phyloP scores from a whole-genome alignment of 805 yeast species.

The Komagataella ulmi region DNA sequence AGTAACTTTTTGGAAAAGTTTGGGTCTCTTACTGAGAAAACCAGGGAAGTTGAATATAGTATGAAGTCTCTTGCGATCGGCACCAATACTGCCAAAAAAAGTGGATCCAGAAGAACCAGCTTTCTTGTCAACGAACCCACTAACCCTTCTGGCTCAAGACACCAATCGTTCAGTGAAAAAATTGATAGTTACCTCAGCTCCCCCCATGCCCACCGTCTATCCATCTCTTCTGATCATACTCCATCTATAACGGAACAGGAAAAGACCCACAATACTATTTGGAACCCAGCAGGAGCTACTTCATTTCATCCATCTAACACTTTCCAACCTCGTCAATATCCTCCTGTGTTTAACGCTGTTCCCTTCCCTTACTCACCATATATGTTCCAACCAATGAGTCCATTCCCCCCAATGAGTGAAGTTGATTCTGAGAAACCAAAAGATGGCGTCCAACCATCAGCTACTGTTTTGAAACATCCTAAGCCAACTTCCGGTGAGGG shows the following conservation, averaged over 20 bases:
- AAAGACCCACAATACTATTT: slow-evolving; percentile 23
- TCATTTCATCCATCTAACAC: slow-evolving; percentile 38
- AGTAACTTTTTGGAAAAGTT: slow-evolving; percentile 43
- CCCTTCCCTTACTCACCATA: background rate
- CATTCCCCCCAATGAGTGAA: background rate
- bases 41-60: slow-evolving; percentile 48
- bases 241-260: slow-evolving; percentile 2
- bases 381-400: slow-evolving; percentile 1
- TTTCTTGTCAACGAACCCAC: slow-evolving; percentile 21
- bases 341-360: background rate
- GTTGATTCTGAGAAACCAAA: background rate
- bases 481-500: background rate
- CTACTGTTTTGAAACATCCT: slow-evolving; percentile 1
- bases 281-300: slow-evolving; percentile 58
- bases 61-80: slow-evolving; percentile 24
- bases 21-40: slow-evolving; percentile 53
- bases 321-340: background rate
- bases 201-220: slow-evolving; percentile 11
- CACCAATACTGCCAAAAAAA: slow-evolving; percentile 7
- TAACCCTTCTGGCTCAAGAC: slow-evolving; percentile 17
- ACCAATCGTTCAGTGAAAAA: slow-evolving; percentile 47
- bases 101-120: slow-evolving; percentile 36
- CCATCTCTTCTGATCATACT: slow-evolving; percentile 13
- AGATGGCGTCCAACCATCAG: background rate
- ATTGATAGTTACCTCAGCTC: slow-evolving; percentile 36